Evolutionary conservation across 2,329 filamentous ascomycete genomes (phyloP).

Genomic region (Xylariales sp.): DNA sequence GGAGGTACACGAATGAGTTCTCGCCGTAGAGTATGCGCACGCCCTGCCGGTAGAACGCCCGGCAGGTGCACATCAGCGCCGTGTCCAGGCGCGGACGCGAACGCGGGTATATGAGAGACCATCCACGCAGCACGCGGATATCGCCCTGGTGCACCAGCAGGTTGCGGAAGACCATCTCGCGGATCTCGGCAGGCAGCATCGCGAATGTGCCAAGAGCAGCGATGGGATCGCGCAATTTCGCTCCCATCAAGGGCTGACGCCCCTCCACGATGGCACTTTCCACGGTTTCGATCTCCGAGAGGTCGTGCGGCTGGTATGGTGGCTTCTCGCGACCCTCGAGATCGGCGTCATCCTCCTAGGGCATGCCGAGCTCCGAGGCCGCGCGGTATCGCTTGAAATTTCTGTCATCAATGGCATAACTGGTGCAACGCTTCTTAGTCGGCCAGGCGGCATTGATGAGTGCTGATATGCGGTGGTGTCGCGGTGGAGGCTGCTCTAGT

Average conservation of each 20-base stretch:
- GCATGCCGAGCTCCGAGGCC: background rate
- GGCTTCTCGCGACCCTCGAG: background rate
- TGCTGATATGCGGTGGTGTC: conserved; percentile 1
- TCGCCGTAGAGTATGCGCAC: conserved; percentile 39
- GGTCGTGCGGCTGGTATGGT: background rate
- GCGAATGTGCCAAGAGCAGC: conserved; percentile 10
- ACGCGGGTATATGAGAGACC: conserved; percentile 24
- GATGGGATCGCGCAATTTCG: conserved; percentile 4
- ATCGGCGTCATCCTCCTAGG: background rate
- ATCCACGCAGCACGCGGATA: conserved; percentile 26
- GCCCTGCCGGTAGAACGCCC: conserved; percentile 30
- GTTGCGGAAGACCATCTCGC: conserved; percentile 26
- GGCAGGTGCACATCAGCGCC: conserved; percentile 32
- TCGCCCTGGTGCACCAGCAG: conserved; percentile 22
- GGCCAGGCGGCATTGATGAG: conserved; percentile 5
- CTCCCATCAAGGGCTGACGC: background rate
- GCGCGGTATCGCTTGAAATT: conserved; percentile 5
- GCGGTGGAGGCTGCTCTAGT: conserved; percentile 1
- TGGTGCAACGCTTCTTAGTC: conserved; percentile 2
- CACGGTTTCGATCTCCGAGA: background rate
- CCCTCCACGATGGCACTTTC: too few relatives aligned
- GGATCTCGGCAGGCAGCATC: conserved; percentile 23
- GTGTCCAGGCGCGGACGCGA: conserved; percentile 24
- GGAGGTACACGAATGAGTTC: conserved; percentile 42
- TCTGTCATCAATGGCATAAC: conserved; percentile 7